Evolutionary conservation across 805 yeast genomes (phyloP).

Genomic region (Zygoascus tannicola): DNA sequence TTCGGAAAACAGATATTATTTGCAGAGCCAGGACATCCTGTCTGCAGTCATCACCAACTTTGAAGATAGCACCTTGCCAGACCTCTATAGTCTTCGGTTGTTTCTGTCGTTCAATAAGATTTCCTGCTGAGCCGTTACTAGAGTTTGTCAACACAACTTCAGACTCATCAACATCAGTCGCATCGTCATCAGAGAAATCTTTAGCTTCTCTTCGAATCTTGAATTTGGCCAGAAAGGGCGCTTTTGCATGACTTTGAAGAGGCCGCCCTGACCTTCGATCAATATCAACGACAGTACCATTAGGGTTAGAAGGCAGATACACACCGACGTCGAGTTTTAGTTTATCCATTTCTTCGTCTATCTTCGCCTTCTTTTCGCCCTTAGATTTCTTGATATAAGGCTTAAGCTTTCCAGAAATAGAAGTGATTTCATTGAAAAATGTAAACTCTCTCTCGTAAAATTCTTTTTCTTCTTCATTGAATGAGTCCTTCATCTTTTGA

Average conservation of each 20-base stretch:
- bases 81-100: slow-evolving; percentile 40
- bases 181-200: slow-evolving; percentile 23
- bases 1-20: slow-evolving; percentile 79
- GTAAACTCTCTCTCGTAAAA: slow-evolving; percentile 78
- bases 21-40: slow-evolving; percentile 95
- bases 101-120: not conserved
- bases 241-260: slow-evolving; percentile 95
- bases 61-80: slow-evolving; percentile 95
- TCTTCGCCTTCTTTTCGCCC: slow-evolving; percentile 91
- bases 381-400: slow-evolving; percentile 90
- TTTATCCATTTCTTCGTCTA: slow-evolving; percentile 88
- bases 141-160: slow-evolving; percentile 7
- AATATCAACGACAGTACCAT: slow-evolving; percentile 86
- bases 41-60: slow-evolving; percentile 98
- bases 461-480: slow-evolving; percentile 48
- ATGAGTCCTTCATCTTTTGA: slow-evolving; percentile 49
- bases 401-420: slow-evolving; percentile 87
- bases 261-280: slow-evolving; percentile 90
- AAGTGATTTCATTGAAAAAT: slow-evolving; percentile 85
- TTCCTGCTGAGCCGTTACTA: not conserved
- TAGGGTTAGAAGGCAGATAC: slow-evolving; percentile 92
- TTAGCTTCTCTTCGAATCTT: slow-evolving; percentile 54
- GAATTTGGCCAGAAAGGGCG: slow-evolving; percentile 96
- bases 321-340: slow-evolving; percentile 72
- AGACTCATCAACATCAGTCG: slow-evolving; percentile 16